Evolutionary conservation across 192 early-diverging fungal species (phyloP).

Genomic region (Physocladia obscura): DNA sequence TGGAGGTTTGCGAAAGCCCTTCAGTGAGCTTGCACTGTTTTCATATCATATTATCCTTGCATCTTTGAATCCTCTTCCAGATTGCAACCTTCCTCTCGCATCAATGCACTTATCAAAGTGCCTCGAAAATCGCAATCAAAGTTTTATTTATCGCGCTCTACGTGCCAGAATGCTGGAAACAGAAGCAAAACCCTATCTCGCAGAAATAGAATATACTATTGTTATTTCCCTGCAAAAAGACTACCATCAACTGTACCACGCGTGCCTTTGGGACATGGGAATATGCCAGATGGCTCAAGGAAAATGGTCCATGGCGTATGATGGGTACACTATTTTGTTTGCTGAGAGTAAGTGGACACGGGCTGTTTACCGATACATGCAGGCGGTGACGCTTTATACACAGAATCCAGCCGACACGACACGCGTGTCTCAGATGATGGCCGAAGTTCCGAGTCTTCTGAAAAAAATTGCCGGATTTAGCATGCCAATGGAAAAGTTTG

Average conservation of each 20-base stretch:
- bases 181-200: conserved; percentile 54
- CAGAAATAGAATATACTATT: conserved; percentile 58
- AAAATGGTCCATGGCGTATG: conserved; percentile 59
- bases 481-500: conserved; percentile 85
- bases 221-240: conserved; percentile 57
- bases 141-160: conserved; percentile 74
- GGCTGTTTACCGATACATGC: conserved; percentile 75
- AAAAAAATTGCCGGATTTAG: conserved; percentile 85
- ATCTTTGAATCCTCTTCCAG: conserved; percentile 64
- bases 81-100: conserved; percentile 67
- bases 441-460: conserved; percentile 61
- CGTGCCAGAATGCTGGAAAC: conserved; percentile 64
- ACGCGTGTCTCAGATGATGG: conserved; percentile 63
- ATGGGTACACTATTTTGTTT: conserved; percentile 63
- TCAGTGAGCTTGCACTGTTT: conserved; percentile 73
- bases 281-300: conserved; percentile 62
- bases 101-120: conserved; percentile 55
- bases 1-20: conserved; percentile 71
- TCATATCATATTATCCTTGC: conserved; percentile 78
- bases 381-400: conserved; percentile 60
- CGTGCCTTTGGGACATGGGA: conserved; percentile 80
- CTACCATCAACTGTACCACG: conserved; percentile 78
- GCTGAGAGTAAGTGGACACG: conserved; percentile 85
- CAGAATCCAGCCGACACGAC: conserved; percentile 30
- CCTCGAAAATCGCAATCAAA: conserved; percentile 59